Evolutionary conservation across 2,329 filamentous ascomycete species (phyloP), one percentile per base, ranked within the genome.

Genomic region (Penicillium frequentans): DNA sequence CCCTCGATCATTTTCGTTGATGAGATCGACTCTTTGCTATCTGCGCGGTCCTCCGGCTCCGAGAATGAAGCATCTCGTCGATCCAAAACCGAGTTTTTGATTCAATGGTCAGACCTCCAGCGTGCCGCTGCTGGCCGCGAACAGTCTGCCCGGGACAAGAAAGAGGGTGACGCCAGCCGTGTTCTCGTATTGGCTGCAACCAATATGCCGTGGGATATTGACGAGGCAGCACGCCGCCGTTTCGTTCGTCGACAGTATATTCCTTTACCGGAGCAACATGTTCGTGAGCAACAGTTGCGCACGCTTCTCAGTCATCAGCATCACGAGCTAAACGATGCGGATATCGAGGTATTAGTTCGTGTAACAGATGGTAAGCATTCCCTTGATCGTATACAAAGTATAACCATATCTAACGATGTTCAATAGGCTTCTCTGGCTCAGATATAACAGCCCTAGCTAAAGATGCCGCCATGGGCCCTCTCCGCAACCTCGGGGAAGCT

Each of bases 1-100:
- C 95, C 95, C 0, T 95, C 90, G 59, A 98, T 99, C 71, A 98
- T 99, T 57, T 99, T 99, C 66, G 92, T 99, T 5, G 95, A 99
- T 68, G 95, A 99, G 72, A 99, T 99, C 61, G 95, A 99, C 73
- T 96, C 93, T 0, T 79, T 99, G 0, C 82, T 99, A 0, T 96
- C 92, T 1, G 86, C 92, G 16, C 83, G 95, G 51, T 90, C 91
- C 0, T 88, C 88, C 1, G 72, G 74, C 3, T 89, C 90, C 1
- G 95, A 98, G 69, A 90, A 98, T 67, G 95, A 99, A 75, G 91
- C 95, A 1, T 96, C 92, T 0, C 83, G 93, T 56, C 85, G 95
- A 54, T 96, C 97, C 70, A 99, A 99, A 77, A 99, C 95, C 0
- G 95, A 99, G 70, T 99, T 99, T 67, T 79, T 99, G 29, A 97